Conservation (phyloP, 2,329 filamentous ascomycete genomes). For the Aureobasidium mangrovei region DNA sequence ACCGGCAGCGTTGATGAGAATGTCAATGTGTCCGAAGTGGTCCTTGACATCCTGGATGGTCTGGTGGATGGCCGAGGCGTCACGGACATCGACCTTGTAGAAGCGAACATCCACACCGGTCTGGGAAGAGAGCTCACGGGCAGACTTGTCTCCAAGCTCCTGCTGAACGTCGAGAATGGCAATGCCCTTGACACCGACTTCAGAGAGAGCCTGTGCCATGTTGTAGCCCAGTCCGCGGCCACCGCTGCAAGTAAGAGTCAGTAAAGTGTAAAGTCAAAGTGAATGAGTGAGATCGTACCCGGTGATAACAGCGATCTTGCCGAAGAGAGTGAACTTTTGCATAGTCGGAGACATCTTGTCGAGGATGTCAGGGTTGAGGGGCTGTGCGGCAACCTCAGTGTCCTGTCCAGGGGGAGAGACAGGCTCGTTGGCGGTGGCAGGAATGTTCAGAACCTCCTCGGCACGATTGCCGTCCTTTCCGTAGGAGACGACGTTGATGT, state of each 20-base stretch:
- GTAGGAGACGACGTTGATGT: conserved; percentile 26
- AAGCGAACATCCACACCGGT: conserved; percentile 66
- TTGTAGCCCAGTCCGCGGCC: conserved; percentile 69
- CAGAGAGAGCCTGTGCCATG: conserved; percentile 69
- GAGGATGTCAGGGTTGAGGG: conserved; percentile 35
- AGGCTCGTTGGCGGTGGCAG: conserved; percentile 20
- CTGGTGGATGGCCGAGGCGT: conserved; percentile 59
- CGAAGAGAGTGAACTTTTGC: conserved; percentile 59
- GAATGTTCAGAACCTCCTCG: conserved; percentile 23
- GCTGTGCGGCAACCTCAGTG: conserved; percentile 23
- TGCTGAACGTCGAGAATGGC: conserved; percentile 71
- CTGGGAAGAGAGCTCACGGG: conserved; percentile 60
- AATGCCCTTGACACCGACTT: conserved; percentile 65
- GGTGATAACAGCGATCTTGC: conserved; percentile 64
- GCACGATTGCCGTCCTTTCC: conserved; percentile 23
- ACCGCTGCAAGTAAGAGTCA: conserved; percentile 43
- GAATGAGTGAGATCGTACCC: conserved; percentile 41
- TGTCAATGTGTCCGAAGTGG: conserved; percentile 60
- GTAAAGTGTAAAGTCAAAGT: conserved; percentile 12
- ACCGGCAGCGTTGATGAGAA: conserved; percentile 71
- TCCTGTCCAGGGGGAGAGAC: conserved; percentile 28
- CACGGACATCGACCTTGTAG: conserved; percentile 71
- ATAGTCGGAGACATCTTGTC: conserved; percentile 52
- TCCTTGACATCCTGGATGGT: conserved; percentile 58
- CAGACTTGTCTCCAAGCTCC: conserved; percentile 61